Percentiles rank a stretch among this genome's conserved stretches.
phyloP scores from a whole-genome alignment of 257 asterid genomes.

The Solanum arcanum region DNA sequence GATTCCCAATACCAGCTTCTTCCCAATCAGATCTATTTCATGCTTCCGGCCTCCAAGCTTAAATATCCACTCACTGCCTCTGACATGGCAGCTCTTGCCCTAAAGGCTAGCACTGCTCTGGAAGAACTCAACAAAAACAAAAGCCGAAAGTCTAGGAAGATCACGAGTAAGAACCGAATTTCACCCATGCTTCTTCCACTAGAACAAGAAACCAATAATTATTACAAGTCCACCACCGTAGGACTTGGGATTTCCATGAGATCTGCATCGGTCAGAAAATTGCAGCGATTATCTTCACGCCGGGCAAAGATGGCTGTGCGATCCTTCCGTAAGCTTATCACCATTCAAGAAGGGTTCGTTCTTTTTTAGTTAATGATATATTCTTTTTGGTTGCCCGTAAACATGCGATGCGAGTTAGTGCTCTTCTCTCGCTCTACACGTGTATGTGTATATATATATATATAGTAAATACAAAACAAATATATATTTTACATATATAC shows the following conservation, averaged over 20 bases:
- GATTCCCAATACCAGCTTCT: conserved; percentile 21
- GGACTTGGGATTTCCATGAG: conserved; percentile 26
- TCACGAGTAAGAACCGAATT: conserved; percentile 16
- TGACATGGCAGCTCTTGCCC: conserved; percentile 76
- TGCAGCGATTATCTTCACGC: conserved; percentile 39
- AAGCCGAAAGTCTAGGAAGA: not conserved
- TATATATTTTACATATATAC: not conserved
- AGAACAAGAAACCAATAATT: not conserved
- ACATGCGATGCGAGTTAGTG: not conserved
- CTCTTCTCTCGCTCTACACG: not conserved
- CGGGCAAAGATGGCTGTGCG: conserved; percentile 56
- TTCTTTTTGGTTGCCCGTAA: not conserved
- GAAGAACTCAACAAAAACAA: conserved; percentile 9
- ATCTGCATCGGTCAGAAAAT: conserved; percentile 35
- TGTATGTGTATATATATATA: not conserved
- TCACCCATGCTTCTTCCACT: conserved; percentile 19
- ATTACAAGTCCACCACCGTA: not conserved
- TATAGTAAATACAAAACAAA: not conserved
- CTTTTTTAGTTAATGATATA: not conserved
- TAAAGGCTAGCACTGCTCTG: conserved; percentile 60
- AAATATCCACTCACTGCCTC: conserved; percentile 41
- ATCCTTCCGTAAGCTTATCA: conserved; percentile 37
- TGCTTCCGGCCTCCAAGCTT: conserved; percentile 35
- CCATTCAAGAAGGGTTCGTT: conserved; percentile 60
- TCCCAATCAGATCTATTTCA: conserved; percentile 49